These are phyloP conservation scores for Ocimum tenuiflorum DNA, from an alignment of 257 asterid species.

Conservation along the genomic window DNA sequence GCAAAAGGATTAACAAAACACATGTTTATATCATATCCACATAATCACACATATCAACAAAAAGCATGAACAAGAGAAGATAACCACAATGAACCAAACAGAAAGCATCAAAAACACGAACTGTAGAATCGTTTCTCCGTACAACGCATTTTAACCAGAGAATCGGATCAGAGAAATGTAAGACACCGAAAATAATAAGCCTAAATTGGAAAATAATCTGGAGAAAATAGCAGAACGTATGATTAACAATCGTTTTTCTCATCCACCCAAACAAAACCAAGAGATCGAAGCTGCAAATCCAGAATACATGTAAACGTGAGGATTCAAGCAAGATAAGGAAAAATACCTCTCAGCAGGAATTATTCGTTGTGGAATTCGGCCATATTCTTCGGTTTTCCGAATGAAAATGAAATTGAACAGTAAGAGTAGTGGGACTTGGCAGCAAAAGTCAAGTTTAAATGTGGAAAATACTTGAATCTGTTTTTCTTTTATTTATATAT, in stretches of 20 bases:
- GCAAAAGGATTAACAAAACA: background rate
- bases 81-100: background rate
- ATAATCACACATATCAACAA: background rate
- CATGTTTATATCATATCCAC: background rate
- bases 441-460: background rate
- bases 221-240: background rate
- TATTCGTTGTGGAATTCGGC: background rate
- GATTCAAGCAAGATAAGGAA: constrained; percentile 8
- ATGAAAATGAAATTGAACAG: background rate
- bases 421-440: background rate
- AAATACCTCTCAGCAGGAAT: constrained; percentile 1
- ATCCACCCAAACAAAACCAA: background rate
- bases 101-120: constrained; percentile 4
- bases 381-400: background rate
- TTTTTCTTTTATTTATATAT: background rate
- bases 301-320: background rate
- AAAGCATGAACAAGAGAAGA: background rate
- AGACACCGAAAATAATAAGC: too few relatives aligned
- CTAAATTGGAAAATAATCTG: too few relatives aligned
- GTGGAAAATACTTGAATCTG: background rate
- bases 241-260: background rate
- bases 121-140: background rate
- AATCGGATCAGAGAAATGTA: too few relatives aligned
- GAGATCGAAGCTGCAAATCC: background rate
- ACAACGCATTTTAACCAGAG: background rate